These are phyloP conservation scores for Aphanomyces cochlioides DNA, from an alignment of 352 stramenopile species.

Conservation along the genomic window DNA sequence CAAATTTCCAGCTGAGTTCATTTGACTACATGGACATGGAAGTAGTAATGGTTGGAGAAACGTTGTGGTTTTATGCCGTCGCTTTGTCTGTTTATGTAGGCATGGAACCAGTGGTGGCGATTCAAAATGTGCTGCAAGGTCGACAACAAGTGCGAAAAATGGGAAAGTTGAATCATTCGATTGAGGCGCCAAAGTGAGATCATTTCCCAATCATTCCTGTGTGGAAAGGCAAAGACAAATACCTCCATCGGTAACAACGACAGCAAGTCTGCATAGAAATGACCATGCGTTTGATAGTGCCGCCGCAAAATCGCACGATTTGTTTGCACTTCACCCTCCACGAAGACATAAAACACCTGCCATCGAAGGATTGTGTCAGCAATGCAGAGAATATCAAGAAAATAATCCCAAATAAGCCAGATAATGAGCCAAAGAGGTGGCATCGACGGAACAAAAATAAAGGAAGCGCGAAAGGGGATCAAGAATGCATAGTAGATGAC, in stretches of 20 bases:
- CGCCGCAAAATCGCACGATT: neutral
- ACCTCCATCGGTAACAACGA: conserved; percentile 11
- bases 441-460: neutral
- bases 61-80: conserved; percentile 38
- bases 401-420: conserved; percentile 14
- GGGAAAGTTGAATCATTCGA: neutral
- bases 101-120: conserved; percentile 4
- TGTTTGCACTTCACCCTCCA: conserved; percentile 6
- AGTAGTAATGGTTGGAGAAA: conserved; percentile 35
- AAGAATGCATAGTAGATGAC: neutral
- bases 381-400: neutral
- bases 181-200: conserved; percentile 15
- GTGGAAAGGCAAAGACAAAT: neutral
- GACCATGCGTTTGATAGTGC: conserved; percentile 3
- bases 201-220: neutral
- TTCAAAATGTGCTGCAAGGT: neutral
- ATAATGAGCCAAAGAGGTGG: neutral
- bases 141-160: neutral
- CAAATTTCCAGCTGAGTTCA: conserved; percentile 33
- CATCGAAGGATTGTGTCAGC: conserved; percentile 11
- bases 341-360: conserved; percentile 20
- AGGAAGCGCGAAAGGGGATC: conserved; percentile 14
- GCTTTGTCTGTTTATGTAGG: conserved; percentile 35
- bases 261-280: neutral
- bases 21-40: conserved; percentile 44